Percentiles rank a stretch among this genome's conserved stretches.
Conservation (phyloP, 2,329 filamentous ascomycete species). For the Colletotrichum sp. region DNA sequence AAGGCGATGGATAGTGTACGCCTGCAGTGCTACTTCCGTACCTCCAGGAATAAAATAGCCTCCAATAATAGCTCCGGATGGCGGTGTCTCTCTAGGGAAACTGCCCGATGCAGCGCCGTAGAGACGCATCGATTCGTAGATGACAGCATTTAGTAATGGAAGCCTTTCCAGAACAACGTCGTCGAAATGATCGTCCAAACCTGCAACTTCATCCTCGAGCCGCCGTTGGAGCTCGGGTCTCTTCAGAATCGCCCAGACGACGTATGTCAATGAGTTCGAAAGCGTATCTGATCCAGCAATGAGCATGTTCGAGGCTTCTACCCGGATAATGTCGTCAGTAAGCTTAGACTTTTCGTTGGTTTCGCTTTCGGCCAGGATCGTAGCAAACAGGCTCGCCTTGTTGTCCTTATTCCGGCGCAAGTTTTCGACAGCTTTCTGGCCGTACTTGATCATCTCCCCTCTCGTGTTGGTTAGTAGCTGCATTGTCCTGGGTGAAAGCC, state of each 20-base stretch:
- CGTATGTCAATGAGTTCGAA: slow-evolving; percentile 52
- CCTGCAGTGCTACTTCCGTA: slow-evolving; percentile 43
- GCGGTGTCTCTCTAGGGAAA: slow-evolving; percentile 45
- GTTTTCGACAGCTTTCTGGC: neutral
- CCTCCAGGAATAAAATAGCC: slow-evolving; percentile 45
- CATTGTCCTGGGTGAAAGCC: neutral
- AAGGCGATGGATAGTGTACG: slow-evolving; percentile 52
- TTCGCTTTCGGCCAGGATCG: neutral
- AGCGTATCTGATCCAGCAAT: slow-evolving; percentile 58
- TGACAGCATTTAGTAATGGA: slow-evolving; percentile 43
- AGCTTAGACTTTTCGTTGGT: neutral
- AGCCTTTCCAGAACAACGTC: slow-evolving; percentile 39
- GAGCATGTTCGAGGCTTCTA: slow-evolving; percentile 49
- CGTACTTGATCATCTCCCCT: neutral
- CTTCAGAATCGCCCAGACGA: slow-evolving; percentile 44
- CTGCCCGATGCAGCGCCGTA: slow-evolving; percentile 42
- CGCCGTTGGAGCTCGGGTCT: slow-evolving; percentile 31
- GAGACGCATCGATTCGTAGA: slow-evolving; percentile 50
- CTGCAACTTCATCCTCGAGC: slow-evolving; percentile 38
- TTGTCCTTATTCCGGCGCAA: neutral
- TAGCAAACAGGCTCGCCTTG: neutral
- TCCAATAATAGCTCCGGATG: slow-evolving; percentile 39
- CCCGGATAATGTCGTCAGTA: slow-evolving; percentile 35
- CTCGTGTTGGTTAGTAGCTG: neutral
- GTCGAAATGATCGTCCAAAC: slow-evolving; percentile 21